Conservation (phyloP, 108 stramenopile genomes). For the Nannochloropsis granulata region DNA sequence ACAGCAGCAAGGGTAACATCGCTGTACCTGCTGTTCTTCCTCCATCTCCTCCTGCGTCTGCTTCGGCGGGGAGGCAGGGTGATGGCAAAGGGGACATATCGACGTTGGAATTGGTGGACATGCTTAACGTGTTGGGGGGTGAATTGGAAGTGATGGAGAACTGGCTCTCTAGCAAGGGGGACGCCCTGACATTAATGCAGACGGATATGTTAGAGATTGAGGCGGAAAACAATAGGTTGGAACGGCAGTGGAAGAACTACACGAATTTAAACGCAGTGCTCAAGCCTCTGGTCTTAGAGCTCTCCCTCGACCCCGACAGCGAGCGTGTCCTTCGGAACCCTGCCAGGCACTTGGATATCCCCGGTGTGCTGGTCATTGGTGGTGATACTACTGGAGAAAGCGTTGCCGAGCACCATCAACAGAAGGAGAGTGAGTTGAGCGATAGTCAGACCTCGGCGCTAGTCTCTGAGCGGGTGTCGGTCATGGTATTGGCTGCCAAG, state of each 20-base stretch:
- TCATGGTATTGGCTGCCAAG: neutral
- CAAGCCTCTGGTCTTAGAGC: neutral
- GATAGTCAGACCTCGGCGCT: neutral
- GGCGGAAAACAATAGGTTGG: neutral
- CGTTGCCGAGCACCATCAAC: neutral
- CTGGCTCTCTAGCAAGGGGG: neutral
- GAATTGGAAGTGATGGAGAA: neutral
- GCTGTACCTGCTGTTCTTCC: neutral
- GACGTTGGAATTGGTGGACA: neutral
- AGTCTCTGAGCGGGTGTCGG: neutral
- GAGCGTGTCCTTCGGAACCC: neutral
- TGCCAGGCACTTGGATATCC: neutral
- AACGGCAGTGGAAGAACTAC: neutral
- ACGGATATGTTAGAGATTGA: neutral
- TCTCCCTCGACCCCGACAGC: neutral
- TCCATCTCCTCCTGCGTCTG: neutral
- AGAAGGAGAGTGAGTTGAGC: neutral
- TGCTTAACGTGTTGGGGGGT: neutral
- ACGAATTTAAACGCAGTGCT: neutral
- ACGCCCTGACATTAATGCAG: neutral
- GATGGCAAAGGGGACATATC: neutral
- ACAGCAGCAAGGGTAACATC: neutral
- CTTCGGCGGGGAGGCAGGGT: neutral
- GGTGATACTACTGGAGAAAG: too few relatives aligned
- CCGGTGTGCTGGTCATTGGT: neutral